These are phyloP conservation scores for Paracoccidioides brasiliensis DNA, from an alignment of 2,329 filamentous ascomycete genomes.

Conservation along the genomic window DNA sequence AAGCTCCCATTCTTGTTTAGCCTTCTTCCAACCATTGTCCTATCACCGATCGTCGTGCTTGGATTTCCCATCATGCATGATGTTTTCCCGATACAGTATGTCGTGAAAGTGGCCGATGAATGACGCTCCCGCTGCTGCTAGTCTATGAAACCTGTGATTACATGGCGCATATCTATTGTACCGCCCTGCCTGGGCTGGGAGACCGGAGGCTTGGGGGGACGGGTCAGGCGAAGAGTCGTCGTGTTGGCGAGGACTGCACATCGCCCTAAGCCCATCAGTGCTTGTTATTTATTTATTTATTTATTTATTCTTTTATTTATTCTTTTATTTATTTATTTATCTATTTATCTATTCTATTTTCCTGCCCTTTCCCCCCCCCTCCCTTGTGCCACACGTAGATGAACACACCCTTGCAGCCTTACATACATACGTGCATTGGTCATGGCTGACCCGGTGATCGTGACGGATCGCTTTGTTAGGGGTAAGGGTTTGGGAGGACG, in stretches of 20 bases:
- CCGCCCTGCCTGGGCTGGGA: background rate
- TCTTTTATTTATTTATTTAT: too few species aligned
- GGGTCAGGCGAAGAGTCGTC: background rate
- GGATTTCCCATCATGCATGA: conserved; percentile 1
- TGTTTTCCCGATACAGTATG: background rate
- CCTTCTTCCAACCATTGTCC: background rate
- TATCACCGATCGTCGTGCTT: background rate
- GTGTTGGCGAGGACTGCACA: background rate
- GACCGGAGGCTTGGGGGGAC: background rate
- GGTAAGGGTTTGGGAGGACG: too few species aligned
- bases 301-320: too few species aligned
- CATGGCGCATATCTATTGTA: background rate
- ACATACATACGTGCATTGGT: too few species aligned
- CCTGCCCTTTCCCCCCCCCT: too few species aligned
- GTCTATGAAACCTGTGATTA: background rate
- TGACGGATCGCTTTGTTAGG: too few species aligned
- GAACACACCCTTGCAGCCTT: too few species aligned
- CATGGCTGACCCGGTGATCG: background rate
- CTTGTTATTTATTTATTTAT: background rate
- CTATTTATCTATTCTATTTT: too few species aligned
- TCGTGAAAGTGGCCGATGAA: conserved; percentile 2
- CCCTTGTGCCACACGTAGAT: background rate
- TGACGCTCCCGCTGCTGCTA: background rate
- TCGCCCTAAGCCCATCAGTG: background rate
- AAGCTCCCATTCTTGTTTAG: background rate